These are phyloP conservation scores for Boeremia lycopersici DNA, from an alignment of 2,329 filamentous ascomycete species.

Conservation along the genomic window DNA sequence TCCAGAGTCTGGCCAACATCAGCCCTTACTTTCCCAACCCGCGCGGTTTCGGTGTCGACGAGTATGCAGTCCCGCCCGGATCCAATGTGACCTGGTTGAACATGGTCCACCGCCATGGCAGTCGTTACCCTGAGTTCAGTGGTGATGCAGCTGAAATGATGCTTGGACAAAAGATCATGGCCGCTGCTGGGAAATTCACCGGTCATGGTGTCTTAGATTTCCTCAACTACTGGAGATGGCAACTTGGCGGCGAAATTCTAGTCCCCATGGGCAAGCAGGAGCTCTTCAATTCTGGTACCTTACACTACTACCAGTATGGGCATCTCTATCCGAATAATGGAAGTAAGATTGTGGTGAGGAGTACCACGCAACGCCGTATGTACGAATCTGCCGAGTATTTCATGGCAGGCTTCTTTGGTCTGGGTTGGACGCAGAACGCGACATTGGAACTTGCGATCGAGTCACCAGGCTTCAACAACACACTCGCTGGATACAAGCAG, in stretches of 20 bases:
- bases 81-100: slow-evolving; percentile 73
- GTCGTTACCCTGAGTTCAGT: slow-evolving; percentile 70
- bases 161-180: slow-evolving; percentile 61
- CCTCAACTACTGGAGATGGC: slow-evolving; percentile 71
- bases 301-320: slow-evolving; percentile 76
- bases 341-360: slow-evolving; percentile 74
- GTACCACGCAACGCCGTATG: slow-evolving; percentile 80
- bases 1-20: slow-evolving; percentile 71
- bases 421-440: slow-evolving; percentile 74
- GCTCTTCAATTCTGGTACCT: slow-evolving; percentile 70
- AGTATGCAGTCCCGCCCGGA: slow-evolving; percentile 70
- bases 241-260: slow-evolving; percentile 72
- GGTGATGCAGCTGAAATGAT: slow-evolving; percentile 62
- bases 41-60: slow-evolving; percentile 72
- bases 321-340: slow-evolving; percentile 70
- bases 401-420: slow-evolving; percentile 77
- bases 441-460: slow-evolving; percentile 77
- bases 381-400: slow-evolving; percentile 78
- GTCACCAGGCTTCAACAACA: slow-evolving; percentile 68
- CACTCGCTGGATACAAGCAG: slow-evolving; percentile 68
- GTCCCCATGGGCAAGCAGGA: slow-evolving; percentile 76
- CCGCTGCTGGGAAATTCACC: slow-evolving; percentile 59
- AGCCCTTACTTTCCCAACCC: slow-evolving; percentile 73
- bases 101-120: slow-evolving; percentile 76
- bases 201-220: slow-evolving; percentile 68